Evolutionary conservation across 2,329 filamentous ascomycete genomes (phyloP).

Genomic region (Xylariaceae sp.): DNA sequence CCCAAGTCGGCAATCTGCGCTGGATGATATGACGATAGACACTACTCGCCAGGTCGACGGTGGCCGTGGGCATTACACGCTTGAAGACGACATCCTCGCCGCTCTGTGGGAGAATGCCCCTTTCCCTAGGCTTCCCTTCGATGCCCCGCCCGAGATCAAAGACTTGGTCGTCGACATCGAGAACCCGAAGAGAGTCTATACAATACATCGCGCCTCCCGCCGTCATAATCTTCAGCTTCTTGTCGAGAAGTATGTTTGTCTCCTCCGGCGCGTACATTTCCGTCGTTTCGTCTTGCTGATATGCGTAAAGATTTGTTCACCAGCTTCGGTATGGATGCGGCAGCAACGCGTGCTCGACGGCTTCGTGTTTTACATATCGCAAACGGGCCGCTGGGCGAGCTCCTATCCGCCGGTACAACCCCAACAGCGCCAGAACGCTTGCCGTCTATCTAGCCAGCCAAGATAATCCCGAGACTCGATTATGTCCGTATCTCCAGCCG

Average conservation of each 20-base stretch:
- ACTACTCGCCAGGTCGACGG: constrained; percentile 35
- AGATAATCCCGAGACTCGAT: constrained; percentile 67
- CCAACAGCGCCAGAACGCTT: constrained; percentile 76
- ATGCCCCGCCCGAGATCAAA: constrained; percentile 58
- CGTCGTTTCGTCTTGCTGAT: constrained; percentile 7
- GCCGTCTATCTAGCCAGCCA: constrained; percentile 79
- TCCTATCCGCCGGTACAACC: constrained; percentile 75
- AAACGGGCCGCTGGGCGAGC: constrained; percentile 63
- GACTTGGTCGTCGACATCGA: constrained; percentile 57
- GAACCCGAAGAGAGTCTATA: constrained; percentile 60
- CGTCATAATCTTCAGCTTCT: constrained; percentile 64
- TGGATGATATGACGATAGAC: constrained; percentile 47
- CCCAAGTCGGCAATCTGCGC: constrained; percentile 2
- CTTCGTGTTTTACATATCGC: constrained; percentile 79
- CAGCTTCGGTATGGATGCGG: constrained; percentile 83
- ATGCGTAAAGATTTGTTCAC: constrained; percentile 63
- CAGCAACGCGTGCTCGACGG: constrained; percentile 63
- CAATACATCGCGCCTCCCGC: constrained; percentile 58
- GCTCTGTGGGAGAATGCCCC: constrained; percentile 61
- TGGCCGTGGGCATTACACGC: constrained; percentile 30
- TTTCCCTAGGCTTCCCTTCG: constrained; percentile 57
- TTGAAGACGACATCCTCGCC: constrained; percentile 50
- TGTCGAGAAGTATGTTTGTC: constrained; percentile 58
- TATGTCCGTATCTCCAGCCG: constrained; percentile 57
- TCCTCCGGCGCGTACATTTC: not conserved